phyloP scores from a whole-genome alignment of 164 flowering plant genomes.

The Berberis thunbergii region DNA sequence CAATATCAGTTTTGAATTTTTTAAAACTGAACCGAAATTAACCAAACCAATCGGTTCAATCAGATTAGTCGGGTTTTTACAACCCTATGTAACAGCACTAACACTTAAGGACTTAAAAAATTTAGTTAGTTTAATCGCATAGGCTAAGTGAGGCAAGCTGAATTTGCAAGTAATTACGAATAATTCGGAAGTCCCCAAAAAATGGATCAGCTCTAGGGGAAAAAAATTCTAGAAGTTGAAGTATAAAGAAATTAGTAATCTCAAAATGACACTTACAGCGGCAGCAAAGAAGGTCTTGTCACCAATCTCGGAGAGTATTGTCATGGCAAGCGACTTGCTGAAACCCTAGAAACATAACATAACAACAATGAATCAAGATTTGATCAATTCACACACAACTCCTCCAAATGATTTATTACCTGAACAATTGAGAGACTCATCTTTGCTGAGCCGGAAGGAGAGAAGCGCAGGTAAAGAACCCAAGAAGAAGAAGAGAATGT shows the following conservation, averaged over 20 bases:
- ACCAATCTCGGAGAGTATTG: slow-evolving; percentile 88
- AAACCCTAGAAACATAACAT: slow-evolving; percentile 46
- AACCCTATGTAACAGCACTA: too few relatives aligned
- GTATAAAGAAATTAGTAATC: neutral
- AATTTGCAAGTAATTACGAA: too few relatives aligned
- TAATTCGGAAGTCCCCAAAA: too few relatives aligned
- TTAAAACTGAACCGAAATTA: too few relatives aligned
- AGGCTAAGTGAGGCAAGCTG: too few relatives aligned
- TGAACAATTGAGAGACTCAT: slow-evolving; percentile 33
- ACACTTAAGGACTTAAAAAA: too few relatives aligned
- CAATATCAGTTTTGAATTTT: too few relatives aligned
- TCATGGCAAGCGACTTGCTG: slow-evolving; percentile 85
- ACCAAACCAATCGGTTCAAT: too few relatives aligned
- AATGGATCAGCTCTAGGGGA: too few relatives aligned
- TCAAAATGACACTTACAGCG: slow-evolving; percentile 42
- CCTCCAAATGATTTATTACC: slow-evolving; percentile 8
- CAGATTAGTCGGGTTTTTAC: too few relatives aligned
- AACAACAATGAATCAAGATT: neutral
- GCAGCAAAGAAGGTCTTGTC: slow-evolving; percentile 95
- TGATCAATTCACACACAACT: neutral
- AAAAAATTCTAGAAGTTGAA: neutral
- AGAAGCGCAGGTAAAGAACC: neutral
- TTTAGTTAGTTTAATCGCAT: too few relatives aligned
- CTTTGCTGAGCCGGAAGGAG: slow-evolving; percentile 4
- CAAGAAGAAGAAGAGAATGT: neutral